These are phyloP conservation scores for Lecanosticta acicola DNA, from an alignment of 2,329 filamentous ascomycete species.

Conservation along the genomic window DNA sequence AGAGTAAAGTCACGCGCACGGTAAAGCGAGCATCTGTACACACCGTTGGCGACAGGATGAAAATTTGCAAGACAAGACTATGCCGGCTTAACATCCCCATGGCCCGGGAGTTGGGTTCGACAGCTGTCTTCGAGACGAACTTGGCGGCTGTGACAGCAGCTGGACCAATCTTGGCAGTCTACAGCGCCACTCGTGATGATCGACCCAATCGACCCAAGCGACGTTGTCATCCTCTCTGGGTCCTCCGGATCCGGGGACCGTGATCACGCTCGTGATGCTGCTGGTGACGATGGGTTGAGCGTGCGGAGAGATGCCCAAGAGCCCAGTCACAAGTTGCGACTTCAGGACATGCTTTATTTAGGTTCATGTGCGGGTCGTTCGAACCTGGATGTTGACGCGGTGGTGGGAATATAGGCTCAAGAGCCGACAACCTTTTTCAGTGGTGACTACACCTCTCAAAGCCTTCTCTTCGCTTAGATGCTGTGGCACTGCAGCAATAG, in stretches of 20 bases:
- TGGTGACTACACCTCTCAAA: neutral
- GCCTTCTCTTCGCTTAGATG: neutral
- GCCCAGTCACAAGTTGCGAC: conserved; percentile 3
- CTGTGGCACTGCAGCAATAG: neutral
- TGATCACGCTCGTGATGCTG: no score
- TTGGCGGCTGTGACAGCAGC: no score
- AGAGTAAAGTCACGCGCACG: no score
- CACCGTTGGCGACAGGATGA: neutral
- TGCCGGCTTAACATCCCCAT: neutral
- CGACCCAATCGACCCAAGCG: no score
- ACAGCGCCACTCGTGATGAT: no score
- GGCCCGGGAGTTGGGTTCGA: neutral
- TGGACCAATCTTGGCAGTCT: no score
- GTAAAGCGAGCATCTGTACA: no score
- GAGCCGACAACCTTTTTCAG: conserved; percentile 3
- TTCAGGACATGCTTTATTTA: conserved; percentile 4
- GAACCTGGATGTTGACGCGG: conserved; percentile 6
- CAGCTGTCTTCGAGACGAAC: no score
- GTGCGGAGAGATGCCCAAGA: neutral
- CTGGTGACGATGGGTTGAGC: neutral
- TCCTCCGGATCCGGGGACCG: no score
- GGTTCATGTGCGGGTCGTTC: neutral
- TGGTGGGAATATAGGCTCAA: conserved; percentile 6
- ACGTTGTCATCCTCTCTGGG: no score
- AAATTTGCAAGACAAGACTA: no score